These are phyloP conservation scores for Spinellus fusiger DNA, from an alignment of 192 early-diverging fungal genomes.

Conservation along the genomic window DNA sequence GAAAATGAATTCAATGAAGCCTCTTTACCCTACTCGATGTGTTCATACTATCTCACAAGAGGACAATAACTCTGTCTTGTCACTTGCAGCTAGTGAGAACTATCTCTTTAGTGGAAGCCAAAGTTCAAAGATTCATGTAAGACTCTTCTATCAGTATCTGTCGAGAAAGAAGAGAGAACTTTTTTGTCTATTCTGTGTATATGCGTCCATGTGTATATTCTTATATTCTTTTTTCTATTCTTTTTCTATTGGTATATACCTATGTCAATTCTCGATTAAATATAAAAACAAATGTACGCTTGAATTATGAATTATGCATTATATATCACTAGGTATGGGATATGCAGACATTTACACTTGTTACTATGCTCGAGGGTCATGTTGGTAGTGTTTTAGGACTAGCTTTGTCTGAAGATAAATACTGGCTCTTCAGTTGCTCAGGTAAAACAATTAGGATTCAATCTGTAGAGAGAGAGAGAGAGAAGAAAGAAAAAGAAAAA, in stretches of 20 bases:
- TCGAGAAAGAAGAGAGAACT: not conserved
- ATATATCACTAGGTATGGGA: slow-evolving; percentile 39
- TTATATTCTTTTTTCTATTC: not conserved
- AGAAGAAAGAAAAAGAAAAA: not conserved
- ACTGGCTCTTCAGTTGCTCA: slow-evolving; percentile 48
- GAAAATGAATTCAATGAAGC: slow-evolving; percentile 12
- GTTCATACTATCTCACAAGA: slow-evolving; percentile 47
- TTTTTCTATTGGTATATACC: not conserved
- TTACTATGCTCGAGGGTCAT: slow-evolving; percentile 43
- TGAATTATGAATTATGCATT: not conserved
- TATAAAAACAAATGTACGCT: not conserved
- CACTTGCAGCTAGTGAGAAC: slow-evolving; percentile 50
- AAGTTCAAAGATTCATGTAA: slow-evolving; percentile 55
- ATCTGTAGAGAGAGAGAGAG: slow-evolving; percentile 12
- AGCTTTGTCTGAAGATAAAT: slow-evolving; percentile 39
- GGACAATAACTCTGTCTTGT: slow-evolving; percentile 50
- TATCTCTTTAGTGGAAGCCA: slow-evolving; percentile 68
- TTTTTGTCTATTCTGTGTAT: not conserved
- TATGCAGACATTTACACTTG: slow-evolving; percentile 41
- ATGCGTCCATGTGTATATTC: not conserved
- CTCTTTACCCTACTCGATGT: slow-evolving; percentile 22
- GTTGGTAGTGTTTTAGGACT: slow-evolving; percentile 42
- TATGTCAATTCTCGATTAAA: not conserved
- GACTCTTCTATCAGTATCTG: not conserved
- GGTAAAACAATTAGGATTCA: slow-evolving; percentile 35